Conservation (phyloP, 1,139 yeast genomes). For the Candida glucosophila region DNA sequence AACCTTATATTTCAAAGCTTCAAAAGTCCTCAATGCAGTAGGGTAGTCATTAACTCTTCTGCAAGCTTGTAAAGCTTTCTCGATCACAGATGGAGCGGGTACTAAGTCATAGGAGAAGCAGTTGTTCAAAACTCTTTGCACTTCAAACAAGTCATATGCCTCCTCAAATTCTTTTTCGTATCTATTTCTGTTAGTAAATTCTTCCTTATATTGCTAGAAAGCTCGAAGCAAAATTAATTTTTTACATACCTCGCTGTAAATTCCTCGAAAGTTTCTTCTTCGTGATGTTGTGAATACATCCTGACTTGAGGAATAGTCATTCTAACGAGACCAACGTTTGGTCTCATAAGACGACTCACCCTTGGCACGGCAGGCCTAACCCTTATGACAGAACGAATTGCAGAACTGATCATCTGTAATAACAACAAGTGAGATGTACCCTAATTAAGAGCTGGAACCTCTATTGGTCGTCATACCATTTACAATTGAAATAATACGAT, state of each 20-base stretch:
- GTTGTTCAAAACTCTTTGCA: slow-evolving; percentile 82
- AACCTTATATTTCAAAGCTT: slow-evolving; percentile 89
- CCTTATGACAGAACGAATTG: slow-evolving; percentile 49
- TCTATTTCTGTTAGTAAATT: slow-evolving; percentile 33
- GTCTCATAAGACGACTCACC: slow-evolving; percentile 15
- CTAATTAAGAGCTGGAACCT: no score
- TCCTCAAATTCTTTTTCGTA: slow-evolving; percentile 96
- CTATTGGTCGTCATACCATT: no score
- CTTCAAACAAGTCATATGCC: slow-evolving; percentile 97
- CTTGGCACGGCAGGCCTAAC: slow-evolving; percentile 28
- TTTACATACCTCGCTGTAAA: slow-evolving; percentile 64
- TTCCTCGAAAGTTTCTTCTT: slow-evolving; percentile 88
- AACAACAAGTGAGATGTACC: no score
- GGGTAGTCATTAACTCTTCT: slow-evolving; percentile 99
- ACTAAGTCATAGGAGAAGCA: slow-evolving; percentile 97
- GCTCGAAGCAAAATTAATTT: neutral
- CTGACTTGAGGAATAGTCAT: slow-evolving; percentile 30
- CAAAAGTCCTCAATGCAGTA: slow-evolving; percentile 96
- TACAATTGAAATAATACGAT: no score
- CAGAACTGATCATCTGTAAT: slow-evolving; percentile 36
- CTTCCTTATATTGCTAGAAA: neutral
- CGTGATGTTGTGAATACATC: slow-evolving; percentile 65
- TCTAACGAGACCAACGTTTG: slow-evolving; percentile 8
- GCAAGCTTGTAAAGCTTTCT: slow-evolving; percentile 94
- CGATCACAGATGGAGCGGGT: slow-evolving; percentile 94